These are phyloP conservation scores for Sporisorium iseilematis-ciliati DNA, from an alignment of 1,284 basidiomycete species.

Conservation along the genomic window DNA sequence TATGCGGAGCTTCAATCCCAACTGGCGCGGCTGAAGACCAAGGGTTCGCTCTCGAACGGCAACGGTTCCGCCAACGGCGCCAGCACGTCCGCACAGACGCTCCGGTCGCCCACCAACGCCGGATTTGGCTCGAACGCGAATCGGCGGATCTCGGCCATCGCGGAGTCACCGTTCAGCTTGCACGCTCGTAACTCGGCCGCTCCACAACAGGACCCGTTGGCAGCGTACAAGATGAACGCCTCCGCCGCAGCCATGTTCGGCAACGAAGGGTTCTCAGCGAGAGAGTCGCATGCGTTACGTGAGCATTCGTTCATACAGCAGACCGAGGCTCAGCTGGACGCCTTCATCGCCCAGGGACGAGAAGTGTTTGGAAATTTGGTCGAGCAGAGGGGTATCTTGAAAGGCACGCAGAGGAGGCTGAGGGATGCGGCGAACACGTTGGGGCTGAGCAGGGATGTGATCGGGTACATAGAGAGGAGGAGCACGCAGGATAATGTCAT, in stretches of 20 bases:
- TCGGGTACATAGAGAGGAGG: slow-evolving; percentile 67
- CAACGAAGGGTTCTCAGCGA: slow-evolving; percentile 28
- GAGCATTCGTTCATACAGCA: slow-evolving; percentile 68
- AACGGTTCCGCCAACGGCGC: not conserved
- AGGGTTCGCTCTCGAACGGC: slow-evolving; percentile 29
- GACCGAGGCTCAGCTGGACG: slow-evolving; percentile 66
- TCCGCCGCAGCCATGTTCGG: slow-evolving; percentile 63
- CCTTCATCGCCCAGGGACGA: slow-evolving; percentile 67
- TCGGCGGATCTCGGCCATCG: slow-evolving; percentile 26
- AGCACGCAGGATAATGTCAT: slow-evolving; percentile 68
- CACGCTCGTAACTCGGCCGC: slow-evolving; percentile 51
- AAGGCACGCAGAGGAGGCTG: slow-evolving; percentile 62
- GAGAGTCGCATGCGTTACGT: slow-evolving; percentile 65
- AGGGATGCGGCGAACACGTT: slow-evolving; percentile 67
- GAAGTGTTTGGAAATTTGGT: slow-evolving; percentile 67
- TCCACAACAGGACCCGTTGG: slow-evolving; percentile 49
- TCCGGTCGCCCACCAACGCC: slow-evolving; percentile 23
- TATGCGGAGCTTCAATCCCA: slow-evolving; percentile 55
- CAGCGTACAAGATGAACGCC: slow-evolving; percentile 66
- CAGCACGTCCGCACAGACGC: slow-evolving; percentile 11
- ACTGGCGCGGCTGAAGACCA: slow-evolving; percentile 50
- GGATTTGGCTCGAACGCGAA: slow-evolving; percentile 26
- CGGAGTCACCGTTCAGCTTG: slow-evolving; percentile 59
- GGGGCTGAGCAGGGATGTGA: slow-evolving; percentile 67
- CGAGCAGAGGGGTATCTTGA: slow-evolving; percentile 68